These are phyloP conservation scores for Trichosanthes truncata DNA, from an alignment of 306 rosid genomes.

Conservation along the genomic window DNA sequence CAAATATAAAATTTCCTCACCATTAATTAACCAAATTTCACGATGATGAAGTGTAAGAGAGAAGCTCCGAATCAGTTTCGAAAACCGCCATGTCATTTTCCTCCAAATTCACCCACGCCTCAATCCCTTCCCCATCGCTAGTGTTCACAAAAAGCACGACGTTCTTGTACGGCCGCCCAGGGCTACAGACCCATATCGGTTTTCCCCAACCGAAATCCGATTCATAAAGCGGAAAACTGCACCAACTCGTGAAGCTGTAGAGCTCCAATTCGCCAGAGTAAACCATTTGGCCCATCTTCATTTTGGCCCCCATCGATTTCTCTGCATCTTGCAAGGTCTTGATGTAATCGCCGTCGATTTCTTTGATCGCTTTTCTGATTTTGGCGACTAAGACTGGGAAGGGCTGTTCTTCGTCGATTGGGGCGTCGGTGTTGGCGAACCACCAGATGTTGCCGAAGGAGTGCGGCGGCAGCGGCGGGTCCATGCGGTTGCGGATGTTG, in stretches of 20 bases:
- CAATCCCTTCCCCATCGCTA: constrained; percentile 14
- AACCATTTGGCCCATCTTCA: not conserved
- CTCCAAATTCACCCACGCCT: constrained; percentile 28
- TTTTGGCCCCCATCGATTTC: not conserved
- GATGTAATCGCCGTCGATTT: not conserved
- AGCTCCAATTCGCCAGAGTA: constrained; percentile 14
- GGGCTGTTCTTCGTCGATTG: not conserved
- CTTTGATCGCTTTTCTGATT: constrained; percentile 7
- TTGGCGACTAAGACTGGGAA: not conserved
- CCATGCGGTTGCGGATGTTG: constrained; percentile 23
- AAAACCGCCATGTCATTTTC: constrained; percentile 21
- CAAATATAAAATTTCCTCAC: not conserved
- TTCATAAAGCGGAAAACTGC: constrained; percentile 23
- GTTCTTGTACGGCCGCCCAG: constrained; percentile 14
- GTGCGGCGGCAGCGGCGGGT: constrained; percentile 21
- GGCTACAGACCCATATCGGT: constrained; percentile 25
- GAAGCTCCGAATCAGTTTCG: not conserved
- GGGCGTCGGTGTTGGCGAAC: not conserved
- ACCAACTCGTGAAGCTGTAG: constrained; percentile 17
- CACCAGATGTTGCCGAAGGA: constrained; percentile 26
- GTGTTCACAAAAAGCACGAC: constrained; percentile 11
- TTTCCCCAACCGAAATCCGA: constrained; percentile 38
- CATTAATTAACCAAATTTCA: not conserved
- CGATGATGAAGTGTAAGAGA: not conserved
- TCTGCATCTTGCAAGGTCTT: not conserved